Conservation (phyloP, 495 filamentous ascomycete species). For the Xylaria bambusicola region DNA sequence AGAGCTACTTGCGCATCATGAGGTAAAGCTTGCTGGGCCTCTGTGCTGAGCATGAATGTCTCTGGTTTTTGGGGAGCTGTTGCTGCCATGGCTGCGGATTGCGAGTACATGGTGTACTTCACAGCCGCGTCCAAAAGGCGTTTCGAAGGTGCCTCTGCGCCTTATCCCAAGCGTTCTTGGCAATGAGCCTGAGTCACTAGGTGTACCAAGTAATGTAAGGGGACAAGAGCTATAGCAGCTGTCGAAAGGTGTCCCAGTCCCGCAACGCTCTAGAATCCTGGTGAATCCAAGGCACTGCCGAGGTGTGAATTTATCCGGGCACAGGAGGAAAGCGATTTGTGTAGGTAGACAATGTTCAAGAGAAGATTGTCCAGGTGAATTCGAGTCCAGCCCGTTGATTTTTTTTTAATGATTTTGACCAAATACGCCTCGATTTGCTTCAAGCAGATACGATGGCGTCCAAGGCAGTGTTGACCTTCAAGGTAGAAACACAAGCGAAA, state of each 20-base stretch:
- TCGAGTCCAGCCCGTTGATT: slow-evolving; percentile 37
- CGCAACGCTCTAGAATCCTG: slow-evolving; percentile 13
- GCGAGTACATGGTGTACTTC: slow-evolving; percentile 52
- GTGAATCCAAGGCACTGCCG: slow-evolving; percentile 29
- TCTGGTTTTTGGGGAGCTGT: slow-evolving; percentile 78
- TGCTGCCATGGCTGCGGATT: slow-evolving; percentile 53
- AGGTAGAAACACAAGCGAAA: slow-evolving; percentile 21
- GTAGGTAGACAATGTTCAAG: slow-evolving; percentile 7
- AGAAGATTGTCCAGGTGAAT: slow-evolving; percentile 5
- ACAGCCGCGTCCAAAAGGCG: slow-evolving; percentile 22
- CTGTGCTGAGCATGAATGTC: slow-evolving; percentile 95
- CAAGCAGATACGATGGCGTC: slow-evolving; percentile 28
- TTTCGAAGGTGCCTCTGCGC: slow-evolving; percentile 5
- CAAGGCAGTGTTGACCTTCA: slow-evolving; percentile 27
- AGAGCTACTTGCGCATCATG: slow-evolving; percentile 96
- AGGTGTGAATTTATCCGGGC: no score
- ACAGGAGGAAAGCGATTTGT: no score
- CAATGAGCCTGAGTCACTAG: background rate
- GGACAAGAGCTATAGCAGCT: slow-evolving; percentile 23
- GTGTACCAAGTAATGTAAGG: slow-evolving; percentile 7
- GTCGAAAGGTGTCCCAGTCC: slow-evolving; percentile 10
- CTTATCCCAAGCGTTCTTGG: slow-evolving; percentile 10
- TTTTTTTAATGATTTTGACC: slow-evolving; percentile 10
- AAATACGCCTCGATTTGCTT: slow-evolving; percentile 29
- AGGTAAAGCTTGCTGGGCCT: slow-evolving; percentile 93